phyloP scores from a whole-genome alignment of 768 basidiomycete species.

The Tephrocybe sp. region DNA sequence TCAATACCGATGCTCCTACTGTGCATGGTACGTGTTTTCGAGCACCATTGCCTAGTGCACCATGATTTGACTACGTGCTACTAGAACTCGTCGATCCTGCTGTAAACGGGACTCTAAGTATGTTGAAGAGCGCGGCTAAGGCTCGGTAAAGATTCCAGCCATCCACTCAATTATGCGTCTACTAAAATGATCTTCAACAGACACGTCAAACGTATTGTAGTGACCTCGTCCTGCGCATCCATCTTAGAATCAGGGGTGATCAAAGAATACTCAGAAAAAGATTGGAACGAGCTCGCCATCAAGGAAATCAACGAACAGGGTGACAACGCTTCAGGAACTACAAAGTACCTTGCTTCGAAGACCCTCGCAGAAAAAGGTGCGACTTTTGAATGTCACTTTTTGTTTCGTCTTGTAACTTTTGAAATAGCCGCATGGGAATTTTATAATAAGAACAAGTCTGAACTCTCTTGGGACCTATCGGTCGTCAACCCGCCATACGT shows the following conservation, averaged over 20 bases:
- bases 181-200: constrained; percentile 7
- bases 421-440: constrained; percentile 45
- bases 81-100: constrained; percentile 70
- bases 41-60: too few species aligned
- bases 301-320: constrained; percentile 51
- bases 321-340: constrained; percentile 33
- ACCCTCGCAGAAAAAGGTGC: constrained; percentile 57
- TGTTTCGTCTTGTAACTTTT: not conserved
- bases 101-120: constrained; percentile 64
- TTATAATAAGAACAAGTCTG: constrained; percentile 31
- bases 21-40: constrained; percentile 31
- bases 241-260: constrained; percentile 29
- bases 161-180: constrained; percentile 21
- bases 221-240: constrained; percentile 60
- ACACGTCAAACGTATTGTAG: constrained; percentile 56
- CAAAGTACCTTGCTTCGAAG: constrained; percentile 61
- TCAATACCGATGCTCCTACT: constrained; percentile 41
- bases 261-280: constrained; percentile 41
- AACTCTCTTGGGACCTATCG: constrained; percentile 49
- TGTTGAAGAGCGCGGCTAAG: constrained; percentile 60
- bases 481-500: constrained; percentile 55
- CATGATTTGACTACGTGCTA: too few species aligned
- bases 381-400: constrained; percentile 5
- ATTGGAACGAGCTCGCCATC: constrained; percentile 61
- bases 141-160: constrained; percentile 43